Evolutionary conservation across 805 yeast genomes (phyloP).

Genomic region (Starmerella davenportii): DNA sequence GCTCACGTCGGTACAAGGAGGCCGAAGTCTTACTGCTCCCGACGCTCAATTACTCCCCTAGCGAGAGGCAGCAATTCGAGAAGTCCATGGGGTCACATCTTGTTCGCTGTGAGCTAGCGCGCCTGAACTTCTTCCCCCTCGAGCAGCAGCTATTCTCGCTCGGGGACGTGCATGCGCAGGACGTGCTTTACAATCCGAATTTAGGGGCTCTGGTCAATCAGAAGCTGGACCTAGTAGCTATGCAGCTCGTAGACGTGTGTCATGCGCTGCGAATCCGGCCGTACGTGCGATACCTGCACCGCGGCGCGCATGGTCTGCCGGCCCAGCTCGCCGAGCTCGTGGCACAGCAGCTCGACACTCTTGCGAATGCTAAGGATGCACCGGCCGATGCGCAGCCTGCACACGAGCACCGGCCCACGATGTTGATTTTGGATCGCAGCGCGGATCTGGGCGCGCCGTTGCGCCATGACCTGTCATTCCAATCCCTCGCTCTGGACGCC

Average conservation of each 20-base stretch:
- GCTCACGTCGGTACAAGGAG: constrained; percentile 52
- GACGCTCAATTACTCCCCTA: constrained; percentile 4
- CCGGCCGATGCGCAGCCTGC: constrained; percentile 46
- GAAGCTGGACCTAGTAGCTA: constrained; percentile 42
- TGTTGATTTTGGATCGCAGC: constrained; percentile 67
- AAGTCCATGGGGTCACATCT: constrained; percentile 10
- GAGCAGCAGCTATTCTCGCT: constrained; percentile 60
- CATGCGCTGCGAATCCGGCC: constrained; percentile 78
- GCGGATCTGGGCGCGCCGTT: constrained; percentile 70
- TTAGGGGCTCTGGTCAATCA: constrained; percentile 20
- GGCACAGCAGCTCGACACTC: neutral
- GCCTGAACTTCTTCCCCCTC: constrained; percentile 40
- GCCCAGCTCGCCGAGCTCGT: constrained; percentile 17
- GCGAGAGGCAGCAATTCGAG: constrained; percentile 15
- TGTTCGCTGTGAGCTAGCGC: constrained; percentile 22
- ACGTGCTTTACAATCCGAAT: constrained; percentile 54
- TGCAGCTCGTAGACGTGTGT: constrained; percentile 52
- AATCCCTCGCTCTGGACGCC: constrained; percentile 78
- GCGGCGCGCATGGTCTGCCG: constrained; percentile 27
- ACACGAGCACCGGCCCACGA: constrained; percentile 33
- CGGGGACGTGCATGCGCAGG: constrained; percentile 41
- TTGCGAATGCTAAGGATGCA: too few relatives aligned
- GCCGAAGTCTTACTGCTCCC: constrained; percentile 64
- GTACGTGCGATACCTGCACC: constrained; percentile 47
- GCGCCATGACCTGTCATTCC: constrained; percentile 77